Conservation (phyloP, 2,329 filamentous ascomycete species). For the Teratosphaeria epicoccoides region DNA sequence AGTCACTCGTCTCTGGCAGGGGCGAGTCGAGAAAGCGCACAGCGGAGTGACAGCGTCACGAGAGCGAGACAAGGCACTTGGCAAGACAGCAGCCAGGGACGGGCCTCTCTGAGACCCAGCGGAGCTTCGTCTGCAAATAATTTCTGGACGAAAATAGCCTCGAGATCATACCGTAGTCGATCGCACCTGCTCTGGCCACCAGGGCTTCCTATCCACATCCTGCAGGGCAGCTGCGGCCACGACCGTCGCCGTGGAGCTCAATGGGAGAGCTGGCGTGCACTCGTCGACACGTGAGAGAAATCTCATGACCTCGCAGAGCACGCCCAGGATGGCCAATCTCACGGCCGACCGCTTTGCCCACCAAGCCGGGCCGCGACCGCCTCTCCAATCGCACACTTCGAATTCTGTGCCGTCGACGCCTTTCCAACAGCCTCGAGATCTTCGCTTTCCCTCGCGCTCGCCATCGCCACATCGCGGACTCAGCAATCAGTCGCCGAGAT, state of each 20-base stretch:
- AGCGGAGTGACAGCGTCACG: neutral
- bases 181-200: neutral
- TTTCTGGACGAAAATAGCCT: neutral
- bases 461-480: slow-evolving; percentile 67
- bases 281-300: slow-evolving; percentile 14
- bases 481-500: slow-evolving; percentile 75
- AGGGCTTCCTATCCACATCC: neutral
- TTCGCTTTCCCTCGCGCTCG: slow-evolving; percentile 66
- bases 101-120: neutral
- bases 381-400: slow-evolving; percentile 50
- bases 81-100: neutral
- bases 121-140: neutral
- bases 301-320: slow-evolving; percentile 18
- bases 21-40: neutral
- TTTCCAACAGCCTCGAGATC: slow-evolving; percentile 74
- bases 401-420: slow-evolving; percentile 90
- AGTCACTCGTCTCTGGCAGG: neutral
- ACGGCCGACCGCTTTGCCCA: slow-evolving; percentile 11
- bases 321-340: slow-evolving; percentile 5
- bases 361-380: slow-evolving; percentile 15
- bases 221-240: neutral
- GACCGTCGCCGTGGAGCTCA: slow-evolving; percentile 8
- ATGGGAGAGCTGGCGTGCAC: slow-evolving; percentile 5
- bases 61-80: neutral
- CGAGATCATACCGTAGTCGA: neutral